Conservation (phyloP, 2,329 filamentous ascomycete genomes). For the Alternaria ventricosa region DNA sequence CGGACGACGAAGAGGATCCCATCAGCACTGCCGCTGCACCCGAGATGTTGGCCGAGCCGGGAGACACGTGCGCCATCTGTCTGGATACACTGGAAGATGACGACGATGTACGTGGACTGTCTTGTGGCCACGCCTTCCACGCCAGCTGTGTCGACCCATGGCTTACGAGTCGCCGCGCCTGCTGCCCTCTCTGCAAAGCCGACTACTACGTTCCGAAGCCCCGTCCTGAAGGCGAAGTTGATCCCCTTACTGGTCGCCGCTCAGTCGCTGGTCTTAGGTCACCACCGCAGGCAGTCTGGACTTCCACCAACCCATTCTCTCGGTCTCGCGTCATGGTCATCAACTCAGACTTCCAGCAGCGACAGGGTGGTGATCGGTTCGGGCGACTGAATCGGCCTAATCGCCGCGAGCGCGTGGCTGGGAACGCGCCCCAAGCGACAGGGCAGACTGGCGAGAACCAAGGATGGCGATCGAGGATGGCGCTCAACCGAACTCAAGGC, state of each 20-base stretch:
- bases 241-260: slow-evolving; percentile 35
- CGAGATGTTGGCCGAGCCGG: slow-evolving; percentile 79
- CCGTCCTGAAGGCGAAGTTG: slow-evolving; percentile 64
- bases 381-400: slow-evolving; percentile 34
- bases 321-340: slow-evolving; percentile 42
- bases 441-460: slow-evolving; percentile 12
- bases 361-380: slow-evolving; percentile 23
- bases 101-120: slow-evolving; percentile 90
- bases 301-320: slow-evolving; percentile 39
- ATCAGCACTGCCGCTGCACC: slow-evolving; percentile 83
- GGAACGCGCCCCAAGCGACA: slow-evolving; percentile 15
- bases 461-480: slow-evolving; percentile 36
- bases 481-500: slow-evolving; percentile 17
- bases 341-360: slow-evolving; percentile 16
- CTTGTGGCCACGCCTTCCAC: slow-evolving; percentile 98
- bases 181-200: slow-evolving; percentile 96
- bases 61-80: slow-evolving; percentile 95
- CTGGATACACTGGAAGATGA: slow-evolving; percentile 93
- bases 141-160: slow-evolving; percentile 95
- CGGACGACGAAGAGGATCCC: slow-evolving; percentile 77
- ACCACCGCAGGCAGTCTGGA: slow-evolving; percentile 45
- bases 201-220: slow-evolving; percentile 97
- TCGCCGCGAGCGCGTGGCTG: slow-evolving; percentile 29
- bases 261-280: slow-evolving; percentile 38
- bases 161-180: slow-evolving; percentile 91